Conservation (phyloP, 2,329 filamentous ascomycete species). For the Ceratocystis destructans region DNA sequence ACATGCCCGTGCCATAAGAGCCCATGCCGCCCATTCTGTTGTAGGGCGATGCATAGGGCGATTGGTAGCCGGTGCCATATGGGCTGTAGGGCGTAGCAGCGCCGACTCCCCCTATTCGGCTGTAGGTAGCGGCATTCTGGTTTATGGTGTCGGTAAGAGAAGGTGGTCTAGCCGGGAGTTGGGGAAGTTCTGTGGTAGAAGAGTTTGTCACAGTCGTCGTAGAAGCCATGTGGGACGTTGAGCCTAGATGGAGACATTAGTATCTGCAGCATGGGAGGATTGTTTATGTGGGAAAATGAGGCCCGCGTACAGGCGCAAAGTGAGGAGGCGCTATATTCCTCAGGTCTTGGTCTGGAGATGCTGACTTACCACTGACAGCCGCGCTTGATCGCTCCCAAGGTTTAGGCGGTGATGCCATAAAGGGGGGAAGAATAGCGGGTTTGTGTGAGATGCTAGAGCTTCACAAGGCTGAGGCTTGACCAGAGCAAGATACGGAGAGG, state of each 20-base stretch:
- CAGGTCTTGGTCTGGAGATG: slow-evolving; percentile 23
- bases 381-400: slow-evolving; percentile 82
- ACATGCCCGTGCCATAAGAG: slow-evolving; percentile 30
- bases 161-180: slow-evolving; percentile 67
- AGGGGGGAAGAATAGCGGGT: not conserved
- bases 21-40: slow-evolving; percentile 32
- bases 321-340: slow-evolving; percentile 29
- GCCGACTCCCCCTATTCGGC: slow-evolving; percentile 34
- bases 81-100: slow-evolving; percentile 34
- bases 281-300: slow-evolving; percentile 28
- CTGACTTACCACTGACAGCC: slow-evolving; percentile 17
- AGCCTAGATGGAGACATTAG: slow-evolving; percentile 19
- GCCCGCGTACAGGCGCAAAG: slow-evolving; percentile 25
- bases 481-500: not conserved
- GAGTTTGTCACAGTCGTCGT: slow-evolving; percentile 26
- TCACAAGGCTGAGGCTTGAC: not conserved
- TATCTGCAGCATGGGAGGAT: slow-evolving; percentile 9
- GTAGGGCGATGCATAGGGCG: slow-evolving; percentile 31
- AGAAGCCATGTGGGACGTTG: slow-evolving; percentile 27
- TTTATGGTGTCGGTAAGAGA: slow-evolving; percentile 69
- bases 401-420: slow-evolving; percentile 77
- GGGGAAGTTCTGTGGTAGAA: slow-evolving; percentile 40
- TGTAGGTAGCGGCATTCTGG: slow-evolving; percentile 76
- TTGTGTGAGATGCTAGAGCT: not conserved
- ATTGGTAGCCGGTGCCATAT: slow-evolving; percentile 27